Evolutionary conservation across 108 stramenopile species (phyloP), one percentile per base, ranked within the genome.

Genomic region (Pseudonitzschia pungens): DNA sequence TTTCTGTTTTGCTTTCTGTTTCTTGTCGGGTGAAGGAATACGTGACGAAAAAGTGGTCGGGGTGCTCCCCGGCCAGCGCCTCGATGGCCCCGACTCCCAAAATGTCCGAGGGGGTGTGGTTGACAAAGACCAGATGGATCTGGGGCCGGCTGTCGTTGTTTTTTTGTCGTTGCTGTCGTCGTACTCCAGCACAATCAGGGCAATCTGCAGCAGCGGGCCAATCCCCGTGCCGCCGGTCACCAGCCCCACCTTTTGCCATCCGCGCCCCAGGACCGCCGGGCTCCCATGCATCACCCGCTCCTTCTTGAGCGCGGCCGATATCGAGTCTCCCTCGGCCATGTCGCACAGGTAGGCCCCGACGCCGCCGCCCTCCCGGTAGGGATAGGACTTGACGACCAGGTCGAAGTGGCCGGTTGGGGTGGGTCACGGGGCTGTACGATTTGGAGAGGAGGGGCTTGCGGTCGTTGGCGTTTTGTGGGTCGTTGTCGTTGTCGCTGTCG

Each of bases 211-310:
- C 24, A 81, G 52, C 9, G 80, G 80, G 12, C 77, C 80, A 43
- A 81, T 68, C 14, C 80, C 80, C 15, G 80, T 81, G 7, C 81
- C 81, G 7, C 81, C 77, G 36, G 73, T 77, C 12, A 81, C 43
- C 12, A 78, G 36, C 4, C 77, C 80, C n/a, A 81, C 50, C 22
- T 72, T 40, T 24, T 58, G 50, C 77, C 73, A 81, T 7, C 57
- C 57, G 14, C 71, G 55, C 3, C 45, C 40, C 26, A 26, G 29
- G 4, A 74, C 41, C 16, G 50, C 6, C n/a, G 80, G 66, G 24
- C 60, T 54, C 7, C 59, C 68, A 59, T 81, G 72, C 42, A 77
- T 56, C 3, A 77, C 0, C 0, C 77, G 32, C 29, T 58, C 57
- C 4, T 27, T 27, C 28, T 58, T 58, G 26, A 58, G 29, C 29